phyloP scores from a whole-genome alignment of 2,329 filamentous ascomycete genomes.

The Colletotrichum sp. region DNA sequence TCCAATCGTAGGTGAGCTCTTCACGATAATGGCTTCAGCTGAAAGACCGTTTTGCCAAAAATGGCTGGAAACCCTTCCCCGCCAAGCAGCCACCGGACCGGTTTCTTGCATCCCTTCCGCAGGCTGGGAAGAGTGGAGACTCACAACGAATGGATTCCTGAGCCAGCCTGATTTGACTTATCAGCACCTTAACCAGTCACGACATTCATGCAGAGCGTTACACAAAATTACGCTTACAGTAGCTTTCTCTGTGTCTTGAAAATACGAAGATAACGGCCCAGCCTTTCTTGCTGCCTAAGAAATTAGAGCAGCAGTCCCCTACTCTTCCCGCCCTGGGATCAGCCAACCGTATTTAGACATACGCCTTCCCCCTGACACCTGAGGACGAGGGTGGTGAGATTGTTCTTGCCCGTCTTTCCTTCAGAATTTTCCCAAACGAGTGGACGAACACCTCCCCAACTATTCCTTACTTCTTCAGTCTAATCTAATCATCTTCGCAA shows the following conservation, averaged over 20 bases:
- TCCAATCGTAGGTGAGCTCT: rapidly evolving
- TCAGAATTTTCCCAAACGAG: too few relatives aligned
- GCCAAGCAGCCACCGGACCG: neutral
- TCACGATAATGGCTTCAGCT: neutral
- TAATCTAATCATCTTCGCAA: too few relatives aligned
- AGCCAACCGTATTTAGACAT: too few relatives aligned
- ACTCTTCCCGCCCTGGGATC: too few relatives aligned
- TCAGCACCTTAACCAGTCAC: rapidly evolving
- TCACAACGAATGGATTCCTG: neutral
- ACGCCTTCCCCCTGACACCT: too few relatives aligned
- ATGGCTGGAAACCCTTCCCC: neutral
- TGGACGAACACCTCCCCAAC: too few relatives aligned
- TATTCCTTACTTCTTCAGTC: too few relatives aligned
- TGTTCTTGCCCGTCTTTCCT: too few relatives aligned
- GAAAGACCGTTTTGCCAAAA: rapidly evolving
- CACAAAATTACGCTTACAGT: neutral
- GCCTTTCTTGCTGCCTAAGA: neutral
- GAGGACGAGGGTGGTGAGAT: too few relatives aligned
- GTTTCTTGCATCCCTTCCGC: neutral
- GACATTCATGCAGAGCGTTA: neutral
- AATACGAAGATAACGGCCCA: neutral
- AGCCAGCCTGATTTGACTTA: neutral
- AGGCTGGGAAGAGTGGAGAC: neutral
- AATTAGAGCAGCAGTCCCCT: neutral
- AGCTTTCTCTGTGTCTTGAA: rapidly evolving